A percentile compares a stretch with the other conserved stretches of the same genome.
These are phyloP conservation scores for Dictyostelium brefeldianum DNA, from an alignment of 78 protist genomes.

Conservation along the genomic window DNA sequence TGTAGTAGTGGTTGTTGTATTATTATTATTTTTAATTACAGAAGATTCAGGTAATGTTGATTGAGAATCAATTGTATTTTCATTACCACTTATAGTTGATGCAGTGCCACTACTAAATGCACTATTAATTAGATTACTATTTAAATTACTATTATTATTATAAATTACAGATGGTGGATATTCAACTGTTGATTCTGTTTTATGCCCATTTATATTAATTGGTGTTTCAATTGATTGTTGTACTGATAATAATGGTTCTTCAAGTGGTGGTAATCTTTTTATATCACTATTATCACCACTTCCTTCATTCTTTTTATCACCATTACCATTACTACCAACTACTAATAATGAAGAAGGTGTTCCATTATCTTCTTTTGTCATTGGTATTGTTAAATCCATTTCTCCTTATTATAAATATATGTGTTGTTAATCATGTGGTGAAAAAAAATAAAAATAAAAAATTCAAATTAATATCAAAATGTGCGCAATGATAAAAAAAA, in stretches of 20 bases:
- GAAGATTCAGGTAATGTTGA: background rate
- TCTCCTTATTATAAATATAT: too few relatives aligned
- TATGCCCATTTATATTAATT: background rate
- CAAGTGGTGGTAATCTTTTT: background rate
- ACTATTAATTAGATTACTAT: background rate
- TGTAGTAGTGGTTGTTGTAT: background rate
- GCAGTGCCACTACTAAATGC: conserved; percentile 6
- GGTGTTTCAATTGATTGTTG: background rate
- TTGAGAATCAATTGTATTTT: background rate
- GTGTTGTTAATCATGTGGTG: too few relatives aligned
- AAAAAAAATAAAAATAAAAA: too few relatives aligned
- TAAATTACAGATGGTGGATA: background rate
- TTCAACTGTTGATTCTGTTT: background rate
- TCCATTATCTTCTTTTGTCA: background rate
- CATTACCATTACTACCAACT: background rate
- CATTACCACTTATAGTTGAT: background rate
- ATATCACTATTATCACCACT: background rate
- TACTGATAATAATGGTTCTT: conserved; percentile 7
- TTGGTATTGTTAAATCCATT: conserved; percentile 15
- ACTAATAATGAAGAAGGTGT: background rate
- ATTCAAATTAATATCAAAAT: too few relatives aligned
- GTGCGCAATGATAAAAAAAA: too few relatives aligned
- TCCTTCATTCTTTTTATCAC: background rate
- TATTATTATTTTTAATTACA: background rate
- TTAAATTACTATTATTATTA: conserved; percentile 4